Evolutionary conservation across 345 rosid genomes (phyloP).

Genomic region (Trapa bicornis): DNA sequence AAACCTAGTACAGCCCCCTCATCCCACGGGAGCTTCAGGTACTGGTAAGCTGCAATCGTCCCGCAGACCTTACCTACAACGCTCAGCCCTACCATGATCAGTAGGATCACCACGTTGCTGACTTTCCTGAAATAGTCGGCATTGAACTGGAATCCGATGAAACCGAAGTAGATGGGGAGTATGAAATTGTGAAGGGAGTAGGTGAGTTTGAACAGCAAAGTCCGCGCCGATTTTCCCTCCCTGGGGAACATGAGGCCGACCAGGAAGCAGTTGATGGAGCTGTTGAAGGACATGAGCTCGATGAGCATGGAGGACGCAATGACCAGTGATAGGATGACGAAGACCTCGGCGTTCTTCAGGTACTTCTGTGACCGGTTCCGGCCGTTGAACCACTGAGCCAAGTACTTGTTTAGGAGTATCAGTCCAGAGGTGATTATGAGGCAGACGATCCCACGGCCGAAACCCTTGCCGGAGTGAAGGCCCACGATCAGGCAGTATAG

Average conservation of each 20-base stretch:
- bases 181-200: conserved; percentile 62
- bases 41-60: conserved; percentile 38
- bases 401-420: conserved; percentile 30
- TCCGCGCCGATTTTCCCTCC: conserved; percentile 64
- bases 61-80: conserved; percentile 44
- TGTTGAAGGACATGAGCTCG: conserved; percentile 33
- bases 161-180: conserved; percentile 76
- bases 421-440: conserved; percentile 18
- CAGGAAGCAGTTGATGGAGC: conserved; percentile 36
- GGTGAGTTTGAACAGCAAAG: conserved; percentile 45
- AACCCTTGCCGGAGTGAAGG: conserved; percentile 12
- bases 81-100: conserved; percentile 27
- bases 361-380: conserved; percentile 51
- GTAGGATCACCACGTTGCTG: conserved; percentile 13
- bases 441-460: conserved; percentile 18
- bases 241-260: conserved; percentile 67
- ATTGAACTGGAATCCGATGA: conserved; percentile 58
- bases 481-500: conserved; percentile 16
- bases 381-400: conserved; percentile 44
- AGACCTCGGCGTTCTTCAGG: conserved; percentile 43
- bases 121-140: conserved; percentile 4
- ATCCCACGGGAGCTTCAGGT: conserved; percentile 38
- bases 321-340: conserved; percentile 30
- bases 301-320: conserved; percentile 21
- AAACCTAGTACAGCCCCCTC: conserved; percentile 41